These are phyloP conservation scores for Apiospora saccharicola DNA, from an alignment of 2,329 filamentous ascomycete species.

Conservation along the genomic window DNA sequence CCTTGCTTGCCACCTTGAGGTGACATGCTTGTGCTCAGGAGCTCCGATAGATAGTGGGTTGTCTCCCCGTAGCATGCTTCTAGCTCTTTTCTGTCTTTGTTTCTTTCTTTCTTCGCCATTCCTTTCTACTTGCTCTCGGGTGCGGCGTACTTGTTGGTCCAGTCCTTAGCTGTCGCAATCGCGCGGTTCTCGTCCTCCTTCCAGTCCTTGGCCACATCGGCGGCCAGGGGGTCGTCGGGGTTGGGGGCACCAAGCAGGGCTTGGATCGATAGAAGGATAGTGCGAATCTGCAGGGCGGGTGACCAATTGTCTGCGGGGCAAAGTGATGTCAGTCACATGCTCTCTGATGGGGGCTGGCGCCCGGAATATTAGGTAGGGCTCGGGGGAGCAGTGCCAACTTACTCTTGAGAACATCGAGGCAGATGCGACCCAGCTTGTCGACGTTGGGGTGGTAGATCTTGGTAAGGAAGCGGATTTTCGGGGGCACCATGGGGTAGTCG, in stretches of 20 bases:
- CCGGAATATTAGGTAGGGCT: neutral
- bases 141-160: slow-evolving; percentile 85
- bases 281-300: slow-evolving; percentile 95
- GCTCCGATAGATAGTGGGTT: neutral
- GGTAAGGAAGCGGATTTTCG: slow-evolving; percentile 97
- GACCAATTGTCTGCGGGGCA: slow-evolving; percentile 87
- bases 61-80: neutral
- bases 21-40: neutral
- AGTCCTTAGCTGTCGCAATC: slow-evolving; percentile 90
- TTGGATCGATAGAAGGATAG: slow-evolving; percentile 98
- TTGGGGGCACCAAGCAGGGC: slow-evolving; percentile 95
- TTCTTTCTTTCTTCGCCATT: neutral
- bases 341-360: slow-evolving; percentile 14
- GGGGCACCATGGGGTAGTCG: slow-evolving; percentile 98
- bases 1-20: neutral
- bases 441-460: slow-evolving; percentile 99
- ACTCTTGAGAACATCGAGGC: slow-evolving; percentile 97
- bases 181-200: slow-evolving; percentile 94
- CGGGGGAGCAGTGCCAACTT: slow-evolving; percentile 41
- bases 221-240: slow-evolving; percentile 96
- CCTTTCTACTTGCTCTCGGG: slow-evolving; percentile 39
- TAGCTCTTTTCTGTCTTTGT: neutral
- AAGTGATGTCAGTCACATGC: neutral
- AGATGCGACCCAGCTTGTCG: slow-evolving; percentile 96
- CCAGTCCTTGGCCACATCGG: slow-evolving; percentile 97